A percentile compares a stretch with the other conserved stretches of the same genome.
Conservation (phyloP, 139 green algal genomes). For the Micromonas commoda region DNA sequence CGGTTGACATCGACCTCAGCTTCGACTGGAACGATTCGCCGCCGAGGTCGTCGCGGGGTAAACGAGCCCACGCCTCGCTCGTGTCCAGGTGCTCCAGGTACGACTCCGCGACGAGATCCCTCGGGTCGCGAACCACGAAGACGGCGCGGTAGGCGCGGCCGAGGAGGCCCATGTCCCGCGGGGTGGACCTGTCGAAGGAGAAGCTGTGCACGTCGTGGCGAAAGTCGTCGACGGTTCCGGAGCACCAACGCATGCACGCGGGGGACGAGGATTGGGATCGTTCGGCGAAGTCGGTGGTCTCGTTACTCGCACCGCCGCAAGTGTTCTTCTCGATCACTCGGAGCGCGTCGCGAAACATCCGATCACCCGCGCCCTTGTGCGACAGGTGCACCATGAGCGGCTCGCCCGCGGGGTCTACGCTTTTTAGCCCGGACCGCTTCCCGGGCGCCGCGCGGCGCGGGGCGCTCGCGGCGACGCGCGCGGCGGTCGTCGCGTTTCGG, state of each 20-base stretch:
- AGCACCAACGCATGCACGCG: neutral
- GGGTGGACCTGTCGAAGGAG: neutral
- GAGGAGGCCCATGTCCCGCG: neutral
- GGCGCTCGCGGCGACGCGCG: neutral
- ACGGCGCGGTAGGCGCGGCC: neutral
- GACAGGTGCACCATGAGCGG: neutral
- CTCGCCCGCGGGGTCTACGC: neutral
- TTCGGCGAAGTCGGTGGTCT: neutral
- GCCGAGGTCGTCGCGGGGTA: neutral
- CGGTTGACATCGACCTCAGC: neutral
- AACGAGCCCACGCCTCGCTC: neutral
- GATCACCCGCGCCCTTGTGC: neutral
- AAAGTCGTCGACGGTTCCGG: neutral
- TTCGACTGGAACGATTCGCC: neutral
- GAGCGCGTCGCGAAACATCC: neutral
- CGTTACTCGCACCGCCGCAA: neutral
- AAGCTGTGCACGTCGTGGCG: neutral
- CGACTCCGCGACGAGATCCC: neutral
- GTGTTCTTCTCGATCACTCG: neutral
- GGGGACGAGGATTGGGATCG: too few species aligned
- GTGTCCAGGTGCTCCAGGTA: neutral
- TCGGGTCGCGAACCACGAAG: slow-evolving; percentile 5
- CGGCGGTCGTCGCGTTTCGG: neutral
- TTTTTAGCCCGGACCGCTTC: too few species aligned
- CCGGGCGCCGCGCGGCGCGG: too few species aligned